Evolutionary conservation across 2,329 filamentous ascomycete genomes (phyloP).

Genomic region (Arachnomyces sp.): DNA sequence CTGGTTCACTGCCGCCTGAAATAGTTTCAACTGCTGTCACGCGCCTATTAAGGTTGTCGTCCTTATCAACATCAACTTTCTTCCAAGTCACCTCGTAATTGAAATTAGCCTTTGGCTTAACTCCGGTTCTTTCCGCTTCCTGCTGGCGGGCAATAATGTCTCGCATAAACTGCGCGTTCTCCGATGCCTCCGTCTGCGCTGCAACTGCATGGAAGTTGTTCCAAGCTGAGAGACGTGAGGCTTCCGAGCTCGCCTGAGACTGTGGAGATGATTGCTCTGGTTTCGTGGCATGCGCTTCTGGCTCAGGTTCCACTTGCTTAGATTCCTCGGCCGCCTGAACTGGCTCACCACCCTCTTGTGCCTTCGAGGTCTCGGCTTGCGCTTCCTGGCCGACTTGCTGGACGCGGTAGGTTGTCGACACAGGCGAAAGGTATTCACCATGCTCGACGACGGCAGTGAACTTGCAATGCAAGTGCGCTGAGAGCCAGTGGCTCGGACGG

Average conservation of each 20-base stretch:
- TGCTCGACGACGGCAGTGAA: constrained; percentile 60
- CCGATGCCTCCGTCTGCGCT: constrained; percentile 25
- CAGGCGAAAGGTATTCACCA: constrained; percentile 20
- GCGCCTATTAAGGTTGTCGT: constrained; percentile 18
- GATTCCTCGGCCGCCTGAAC: too few relatives aligned
- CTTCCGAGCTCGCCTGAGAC: background rate
- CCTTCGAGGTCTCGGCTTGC: background rate
- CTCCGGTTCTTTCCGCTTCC: background rate
- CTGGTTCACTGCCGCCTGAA: constrained; percentile 5
- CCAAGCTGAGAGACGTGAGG: constrained; percentile 29
- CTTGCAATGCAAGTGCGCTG: constrained; percentile 86
- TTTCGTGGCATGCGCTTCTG: background rate
- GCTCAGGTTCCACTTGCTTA: too few relatives aligned
- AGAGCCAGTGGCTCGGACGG: constrained; percentile 82
- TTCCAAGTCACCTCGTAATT: constrained; percentile 32
- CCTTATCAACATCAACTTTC: constrained; percentile 27
- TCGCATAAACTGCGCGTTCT: constrained; percentile 21
- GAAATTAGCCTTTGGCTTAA: constrained; percentile 9
- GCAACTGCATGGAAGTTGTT: constrained; percentile 29
- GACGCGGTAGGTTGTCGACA: too few relatives aligned
- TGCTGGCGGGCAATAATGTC: constrained; percentile 17
- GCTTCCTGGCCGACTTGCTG: too few relatives aligned
- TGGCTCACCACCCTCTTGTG: constrained; percentile 3
- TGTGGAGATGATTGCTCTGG: background rate
- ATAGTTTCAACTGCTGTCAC: constrained; percentile 15